Base-by-base conservation (phyloP, 106 monocot species). In the Allium sativum region DNA sequence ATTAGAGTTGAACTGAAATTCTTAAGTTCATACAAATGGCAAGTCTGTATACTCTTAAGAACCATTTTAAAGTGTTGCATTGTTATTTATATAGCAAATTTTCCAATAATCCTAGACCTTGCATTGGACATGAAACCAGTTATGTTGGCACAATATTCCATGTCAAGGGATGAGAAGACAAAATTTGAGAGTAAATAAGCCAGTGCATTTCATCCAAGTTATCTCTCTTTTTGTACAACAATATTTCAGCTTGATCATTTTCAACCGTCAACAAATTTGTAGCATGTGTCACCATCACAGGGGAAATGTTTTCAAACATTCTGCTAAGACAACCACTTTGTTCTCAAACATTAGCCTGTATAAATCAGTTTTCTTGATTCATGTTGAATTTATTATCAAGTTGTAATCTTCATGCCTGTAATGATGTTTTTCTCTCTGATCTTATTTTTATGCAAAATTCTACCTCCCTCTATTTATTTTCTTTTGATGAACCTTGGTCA, bases 141-240 rank as follows among this genome's bases (percentile, higher is more conserved):
- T 96, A 96, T 9, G 90, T 78, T 7, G 95, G 95, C 57, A 87
- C 95, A 78, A 96, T 87, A 66, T 96, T 90, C 84, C 87, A 91
- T 42, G 96, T 96, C 73, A 82, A 61, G 70, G 82, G 64, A 84
- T 96, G 87, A 71, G 91, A 96, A 58, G 84, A 77, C 58, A 96
- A 78, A 58, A 91, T 75, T 84, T 96, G 96, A 64, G 87, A 82
- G 78, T 96, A 96, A 8, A 87, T 62, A 67, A 91, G 77, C 14
- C 90, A 77, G 43, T 96, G 75, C 53, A 96, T 84, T 70, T 96
- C 96, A 65, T 80, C 71, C 50, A 96, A 82, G 52, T 85, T 87
- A 66, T 90, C 84, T 55, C 82, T 71, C 72, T 91, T 87, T 71
- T 90, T 90, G 68, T 78, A 77, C 50, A 96, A 68, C 66, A 96